Percentiles rank a stretch among this genome's conserved stretches.
phyloP scores from a whole-genome alignment of 2,329 filamentous ascomycete genomes.

The Arachnomyces sp. region DNA sequence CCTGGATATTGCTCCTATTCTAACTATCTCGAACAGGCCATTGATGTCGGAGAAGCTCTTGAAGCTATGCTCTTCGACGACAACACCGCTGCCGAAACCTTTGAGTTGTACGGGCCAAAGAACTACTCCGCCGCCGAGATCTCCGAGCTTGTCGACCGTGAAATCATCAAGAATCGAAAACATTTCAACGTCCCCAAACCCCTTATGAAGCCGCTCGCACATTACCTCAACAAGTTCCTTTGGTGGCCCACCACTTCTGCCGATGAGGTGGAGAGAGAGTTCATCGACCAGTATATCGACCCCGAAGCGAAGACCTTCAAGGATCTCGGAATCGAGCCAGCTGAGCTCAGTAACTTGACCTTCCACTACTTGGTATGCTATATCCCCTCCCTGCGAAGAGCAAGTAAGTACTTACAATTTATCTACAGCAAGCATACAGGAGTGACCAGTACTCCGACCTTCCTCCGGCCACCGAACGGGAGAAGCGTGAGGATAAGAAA shows the following conservation, averaged over 20 bases:
- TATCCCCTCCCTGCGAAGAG: not conserved
- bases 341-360: constrained; percentile 74
- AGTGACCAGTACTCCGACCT: constrained; percentile 85
- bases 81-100: constrained; percentile 80
- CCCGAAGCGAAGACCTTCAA: constrained; percentile 88
- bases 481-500: constrained; percentile 91
- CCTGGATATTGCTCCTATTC: constrained; percentile 6
- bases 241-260: constrained; percentile 83
- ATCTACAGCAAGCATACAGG: constrained; percentile 71
- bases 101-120: constrained; percentile 86
- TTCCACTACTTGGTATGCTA: constrained; percentile 82
- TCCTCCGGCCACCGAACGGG: constrained; percentile 86
- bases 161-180: constrained; percentile 81
- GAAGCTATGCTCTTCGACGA: constrained; percentile 90
- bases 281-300: constrained; percentile 88
- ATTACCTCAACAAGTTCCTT: constrained; percentile 67
- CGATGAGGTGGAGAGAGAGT: constrained; percentile 85
- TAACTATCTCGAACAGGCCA: constrained; percentile 48
- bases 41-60: constrained; percentile 81
- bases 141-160: constrained; percentile 75
- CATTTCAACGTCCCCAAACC: constrained; percentile 86
- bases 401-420: constrained; percentile 1
- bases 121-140: constrained; percentile 87
- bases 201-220: constrained; percentile 65
- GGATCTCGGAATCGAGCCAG: constrained; percentile 82